phyloP scores from a whole-genome alignment of 805 yeast species.

The Barnettozyma botsteinii region DNA sequence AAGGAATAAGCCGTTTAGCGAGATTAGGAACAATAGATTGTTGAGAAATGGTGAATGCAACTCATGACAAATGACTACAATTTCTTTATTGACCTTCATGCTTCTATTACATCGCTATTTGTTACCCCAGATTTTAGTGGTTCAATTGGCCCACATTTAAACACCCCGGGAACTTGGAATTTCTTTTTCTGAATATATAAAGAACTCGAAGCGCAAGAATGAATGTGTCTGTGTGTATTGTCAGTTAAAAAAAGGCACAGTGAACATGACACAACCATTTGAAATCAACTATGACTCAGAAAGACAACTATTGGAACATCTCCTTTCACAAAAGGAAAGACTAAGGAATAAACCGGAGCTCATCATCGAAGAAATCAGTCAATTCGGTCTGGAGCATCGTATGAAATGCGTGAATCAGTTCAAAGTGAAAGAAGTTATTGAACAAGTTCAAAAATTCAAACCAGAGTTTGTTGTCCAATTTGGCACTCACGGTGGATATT shows the following conservation, averaged over 20 bases:
- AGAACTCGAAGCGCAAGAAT: too few species aligned
- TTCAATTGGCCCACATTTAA: not conserved
- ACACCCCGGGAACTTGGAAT: not conserved
- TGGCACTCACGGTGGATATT: conserved; percentile 20
- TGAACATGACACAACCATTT: not conserved
- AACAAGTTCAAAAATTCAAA: conserved; percentile 3
- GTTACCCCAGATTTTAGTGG: not conserved
- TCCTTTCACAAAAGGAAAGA: conserved; percentile 5
- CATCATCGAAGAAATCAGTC: conserved; percentile 14
- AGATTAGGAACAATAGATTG: too few species aligned
- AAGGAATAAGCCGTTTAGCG: too few species aligned
- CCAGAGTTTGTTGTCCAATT: conserved; percentile 20
- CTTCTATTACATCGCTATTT: too few species aligned
- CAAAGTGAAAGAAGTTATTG: conserved; percentile 7
- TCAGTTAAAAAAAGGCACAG: not conserved
- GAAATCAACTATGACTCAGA: not conserved
- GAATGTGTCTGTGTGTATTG: too few species aligned
- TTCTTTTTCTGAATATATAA: not conserved
- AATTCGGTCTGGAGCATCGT: conserved; percentile 2
- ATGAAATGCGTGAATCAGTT: conserved; percentile 5
- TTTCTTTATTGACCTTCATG: too few species aligned
- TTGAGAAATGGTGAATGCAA: too few species aligned
- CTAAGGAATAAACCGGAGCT: conserved; percentile 16
- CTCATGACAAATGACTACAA: too few species aligned
- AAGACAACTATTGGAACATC: conserved; percentile 2